A percentile compares a stretch with the other conserved stretches of the same genome.
These are phyloP conservation scores for Lasiosphaeria ovina DNA, from an alignment of 495 filamentous ascomycete species.

Conservation along the genomic window DNA sequence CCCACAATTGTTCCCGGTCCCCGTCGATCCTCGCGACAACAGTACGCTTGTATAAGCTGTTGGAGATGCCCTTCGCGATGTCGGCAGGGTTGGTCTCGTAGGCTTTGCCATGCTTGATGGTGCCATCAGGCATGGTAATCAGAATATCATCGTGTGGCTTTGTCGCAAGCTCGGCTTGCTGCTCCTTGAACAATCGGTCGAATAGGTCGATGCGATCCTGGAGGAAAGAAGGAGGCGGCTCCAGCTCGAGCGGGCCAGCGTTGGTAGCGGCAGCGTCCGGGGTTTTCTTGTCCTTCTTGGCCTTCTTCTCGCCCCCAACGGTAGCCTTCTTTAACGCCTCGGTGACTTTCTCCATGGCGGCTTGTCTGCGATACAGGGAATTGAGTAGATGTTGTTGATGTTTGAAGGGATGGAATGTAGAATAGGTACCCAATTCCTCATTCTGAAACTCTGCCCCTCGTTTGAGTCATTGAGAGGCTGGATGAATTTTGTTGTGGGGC, in stretches of 20 bases:
- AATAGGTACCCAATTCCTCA: conserved; percentile 1
- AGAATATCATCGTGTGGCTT: conserved; percentile 66
- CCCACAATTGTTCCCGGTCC: conserved; percentile 66
- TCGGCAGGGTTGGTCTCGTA: conserved; percentile 71
- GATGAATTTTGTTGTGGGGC: conserved; percentile 15
- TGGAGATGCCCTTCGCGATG: conserved; percentile 66
- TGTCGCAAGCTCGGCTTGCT: conserved; percentile 67
- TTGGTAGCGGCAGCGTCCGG: conserved; percentile 36
- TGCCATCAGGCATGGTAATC: conserved; percentile 64
- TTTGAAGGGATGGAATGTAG: neutral
- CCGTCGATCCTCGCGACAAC: conserved; percentile 81
- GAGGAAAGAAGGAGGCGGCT: conserved; percentile 74
- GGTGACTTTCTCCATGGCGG: conserved; percentile 32
- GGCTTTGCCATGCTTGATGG: conserved; percentile 58
- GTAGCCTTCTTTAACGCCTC: conserved; percentile 34
- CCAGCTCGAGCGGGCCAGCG: conserved; percentile 53
- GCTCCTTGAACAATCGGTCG: conserved; percentile 78
- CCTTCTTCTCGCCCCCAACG: conserved; percentile 34
- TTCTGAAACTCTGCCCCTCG: conserved; percentile 24
- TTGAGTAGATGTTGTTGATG: conserved; percentile 7
- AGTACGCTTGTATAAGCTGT: conserved; percentile 67
- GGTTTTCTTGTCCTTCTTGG: conserved; percentile 44
- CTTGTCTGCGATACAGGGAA: conserved; percentile 8
- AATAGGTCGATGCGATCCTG: conserved; percentile 81
- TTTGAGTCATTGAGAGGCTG: neutral